Conservation (phyloP, 345 rosid species). For the Murraya koenigii region DNA sequence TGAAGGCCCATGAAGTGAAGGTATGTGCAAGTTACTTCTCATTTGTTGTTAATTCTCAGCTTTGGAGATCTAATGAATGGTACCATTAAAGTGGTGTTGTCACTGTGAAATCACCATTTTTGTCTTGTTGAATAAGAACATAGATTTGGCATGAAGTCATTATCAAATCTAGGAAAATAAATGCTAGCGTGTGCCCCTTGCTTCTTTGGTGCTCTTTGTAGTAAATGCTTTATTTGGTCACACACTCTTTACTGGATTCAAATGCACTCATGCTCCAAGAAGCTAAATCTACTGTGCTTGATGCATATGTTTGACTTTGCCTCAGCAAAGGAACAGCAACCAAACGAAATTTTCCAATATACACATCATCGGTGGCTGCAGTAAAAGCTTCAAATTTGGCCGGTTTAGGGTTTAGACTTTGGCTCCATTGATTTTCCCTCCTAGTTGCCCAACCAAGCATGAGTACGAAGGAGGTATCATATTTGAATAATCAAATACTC, state of each 20-base stretch:
- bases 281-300: slow-evolving; percentile 28
- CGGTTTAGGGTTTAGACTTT: background rate
- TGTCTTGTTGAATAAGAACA: slow-evolving; percentile 54
- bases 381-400: background rate
- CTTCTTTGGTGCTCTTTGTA: slow-evolving; percentile 18
- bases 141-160: slow-evolving; percentile 65
- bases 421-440: background rate
- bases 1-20: background rate
- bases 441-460: background rate
- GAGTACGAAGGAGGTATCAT: background rate
- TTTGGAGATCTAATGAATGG: background rate
- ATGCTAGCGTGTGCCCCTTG: slow-evolving; percentile 65
- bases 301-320: slow-evolving; percentile 45
- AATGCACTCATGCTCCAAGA: slow-evolving; percentile 27
- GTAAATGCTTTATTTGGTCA: slow-evolving; percentile 51
- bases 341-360: slow-evolving; percentile 3
- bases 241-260: slow-evolving; percentile 35
- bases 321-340: slow-evolving; percentile 21
- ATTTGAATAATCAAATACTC: background rate
- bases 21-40: background rate
- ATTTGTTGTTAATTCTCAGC: background rate
- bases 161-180: slow-evolving; percentile 62
- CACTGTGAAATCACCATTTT: slow-evolving; percentile 31
- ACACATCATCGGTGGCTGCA: background rate
- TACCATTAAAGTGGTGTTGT: slow-evolving; percentile 19